Evolutionary conservation across 140 eudicot genomes (phyloP).

Genomic region (Ambrosia hybrid): DNA sequence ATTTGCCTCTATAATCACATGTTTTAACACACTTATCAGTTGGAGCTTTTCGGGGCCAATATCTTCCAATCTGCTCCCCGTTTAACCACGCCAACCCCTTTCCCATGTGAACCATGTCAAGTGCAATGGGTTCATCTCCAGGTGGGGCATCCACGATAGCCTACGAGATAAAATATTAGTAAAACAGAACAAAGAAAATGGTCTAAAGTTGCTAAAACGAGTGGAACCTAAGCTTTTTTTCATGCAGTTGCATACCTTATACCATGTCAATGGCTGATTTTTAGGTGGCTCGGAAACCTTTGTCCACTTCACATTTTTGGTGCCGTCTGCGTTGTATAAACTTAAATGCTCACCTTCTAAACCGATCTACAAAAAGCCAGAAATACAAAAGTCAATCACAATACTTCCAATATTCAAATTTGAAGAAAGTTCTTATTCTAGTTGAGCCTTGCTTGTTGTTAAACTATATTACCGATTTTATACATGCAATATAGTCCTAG

Average conservation of each 20-base stretch:
- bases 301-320: slow-evolving; percentile 59
- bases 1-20: slow-evolving; percentile 95
- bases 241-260: slow-evolving; percentile 14
- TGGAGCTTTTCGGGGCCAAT: slow-evolving; percentile 89
- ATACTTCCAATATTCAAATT: background rate
- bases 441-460: background rate
- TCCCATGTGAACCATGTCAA: slow-evolving; percentile 98
- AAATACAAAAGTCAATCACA: slow-evolving; percentile 9
- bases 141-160: slow-evolving; percentile 76
- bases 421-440: background rate
- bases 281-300: slow-evolving; percentile 68
- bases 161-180: slow-evolving; percentile 40
- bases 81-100: slow-evolving; percentile 97
- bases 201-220: background rate
- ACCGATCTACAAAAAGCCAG: slow-evolving; percentile 59
- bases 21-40: slow-evolving; percentile 62
- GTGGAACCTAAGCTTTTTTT: no score
- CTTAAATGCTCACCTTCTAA: slow-evolving; percentile 71
- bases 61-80: slow-evolving; percentile 93
- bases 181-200: slow-evolving; percentile 2
- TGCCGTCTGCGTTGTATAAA: slow-evolving; percentile 47
- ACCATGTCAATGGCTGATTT: slow-evolving; percentile 93
- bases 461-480: no score
- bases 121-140: slow-evolving; percentile 88
- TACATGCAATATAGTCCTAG: background rate